Evolutionary conservation across 768 basidiomycete species (phyloP), one percentile per base, ranked within the genome.

Genomic region (Termitomyces sp.): DNA sequence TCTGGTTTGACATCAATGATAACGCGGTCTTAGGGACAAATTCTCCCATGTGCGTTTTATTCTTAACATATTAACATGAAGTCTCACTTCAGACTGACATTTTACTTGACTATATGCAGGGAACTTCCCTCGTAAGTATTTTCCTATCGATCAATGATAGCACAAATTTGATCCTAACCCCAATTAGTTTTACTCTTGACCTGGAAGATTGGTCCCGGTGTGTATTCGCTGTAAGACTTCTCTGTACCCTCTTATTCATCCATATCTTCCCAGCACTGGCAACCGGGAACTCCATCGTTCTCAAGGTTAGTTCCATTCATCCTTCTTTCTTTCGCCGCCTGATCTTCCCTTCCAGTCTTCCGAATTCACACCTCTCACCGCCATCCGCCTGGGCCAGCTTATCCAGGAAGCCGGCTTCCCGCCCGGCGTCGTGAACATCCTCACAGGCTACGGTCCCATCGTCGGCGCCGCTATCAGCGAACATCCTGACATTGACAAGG

Each of bases 201-300:
- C 3, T 89, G 87, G 87, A 94, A 93, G 71, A 67, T 92, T 52
- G 91, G 79, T 0, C 91, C 93, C 6, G 91, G 87, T 69, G 64
- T n/a, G 59, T 48, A 13, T 22, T n/a, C 35, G 24, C 33, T 18
- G 12, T 9, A 46, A 26, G 13, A 33, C 40, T 20, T 42, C n/a
- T 9, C n/a, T 13, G 3, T 35, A 6, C 7, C 18, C 18, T 5
- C 28, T 60, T 26, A 64, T 49, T 43, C 26, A 51, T 22, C 9
- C 4, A 6, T 6, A 26, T 80, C 82, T 13, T n/a, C 43, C 16
- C 47, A 66, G 90, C 93, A 1, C 77, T 94, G 26, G 92, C 92
- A 0, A 86, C 86, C 0, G 92, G 92, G 47, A 92, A 92, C 71
- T 73, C 82, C 4, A 76, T 94, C 60, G 77, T 95, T 58, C 74